Conservation (phyloP, 2,329 filamentous ascomycete species). For the Clarireedia sp. region DNA sequence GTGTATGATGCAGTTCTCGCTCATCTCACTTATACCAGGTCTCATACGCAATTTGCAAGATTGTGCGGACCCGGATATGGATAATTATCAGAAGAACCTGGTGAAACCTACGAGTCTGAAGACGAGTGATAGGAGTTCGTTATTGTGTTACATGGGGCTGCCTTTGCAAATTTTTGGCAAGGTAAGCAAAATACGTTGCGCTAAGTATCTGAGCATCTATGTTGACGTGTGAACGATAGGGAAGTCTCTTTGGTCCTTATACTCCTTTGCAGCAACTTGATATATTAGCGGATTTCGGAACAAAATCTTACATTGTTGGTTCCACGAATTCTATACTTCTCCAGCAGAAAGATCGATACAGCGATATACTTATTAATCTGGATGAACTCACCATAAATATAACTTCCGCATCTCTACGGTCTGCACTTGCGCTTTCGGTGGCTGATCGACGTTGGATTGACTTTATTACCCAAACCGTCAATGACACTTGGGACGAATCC, state of each 20-base stretch:
- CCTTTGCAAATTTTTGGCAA: conserved; percentile 94
- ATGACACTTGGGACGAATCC: conserved; percentile 91
- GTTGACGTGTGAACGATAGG: conserved; percentile 38
- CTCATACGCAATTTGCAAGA: conserved; percentile 88
- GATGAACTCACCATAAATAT: conserved; percentile 84
- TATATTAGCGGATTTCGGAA: conserved; percentile 83
- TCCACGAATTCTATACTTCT: conserved; percentile 92
- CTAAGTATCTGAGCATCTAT: not conserved
- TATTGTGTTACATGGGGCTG: conserved; percentile 89
- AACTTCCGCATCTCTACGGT: conserved; percentile 68
- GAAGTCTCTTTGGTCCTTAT: conserved; percentile 91
- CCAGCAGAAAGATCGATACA: conserved; percentile 92
- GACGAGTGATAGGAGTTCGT: conserved; percentile 83
- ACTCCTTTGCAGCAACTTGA: conserved; percentile 94
- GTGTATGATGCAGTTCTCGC: conserved; percentile 97
- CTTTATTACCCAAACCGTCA: conserved; percentile 83
- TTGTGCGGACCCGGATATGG: conserved; percentile 87
- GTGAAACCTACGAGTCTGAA: conserved; percentile 75
- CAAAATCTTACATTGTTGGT: conserved; percentile 94
- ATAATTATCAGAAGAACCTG: conserved; percentile 69
- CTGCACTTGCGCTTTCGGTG: conserved; percentile 69
- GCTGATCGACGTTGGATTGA: conserved; percentile 96
- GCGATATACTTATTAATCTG: conserved; percentile 91
- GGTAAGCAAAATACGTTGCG: conserved; percentile 35
- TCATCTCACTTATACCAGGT: conserved; percentile 90